A percentile compares a stretch with the other conserved stretches of the same genome.
Conservation (phyloP, 768 basidiomycete species). For the Cystobasidium ongulense region DNA sequence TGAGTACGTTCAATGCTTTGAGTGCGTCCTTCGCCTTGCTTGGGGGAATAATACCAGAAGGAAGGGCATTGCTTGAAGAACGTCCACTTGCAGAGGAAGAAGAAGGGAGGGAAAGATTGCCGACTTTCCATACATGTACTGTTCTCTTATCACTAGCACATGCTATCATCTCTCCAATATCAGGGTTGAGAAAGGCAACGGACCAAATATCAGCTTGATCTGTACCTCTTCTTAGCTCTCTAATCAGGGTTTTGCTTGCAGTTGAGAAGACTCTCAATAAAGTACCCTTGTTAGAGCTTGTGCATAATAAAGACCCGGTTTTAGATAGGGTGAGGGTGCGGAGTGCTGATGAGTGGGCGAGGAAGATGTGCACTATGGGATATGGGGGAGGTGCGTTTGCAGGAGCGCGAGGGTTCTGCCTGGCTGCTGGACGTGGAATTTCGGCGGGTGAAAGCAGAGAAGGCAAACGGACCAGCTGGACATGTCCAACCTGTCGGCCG, state of each 20-base stretch:
- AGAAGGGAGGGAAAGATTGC: conserved; percentile 33
- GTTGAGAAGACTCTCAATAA: conserved; percentile 82
- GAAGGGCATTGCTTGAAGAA: not conserved
- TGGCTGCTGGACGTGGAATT: conserved; percentile 26
- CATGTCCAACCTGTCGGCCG: conserved; percentile 76
- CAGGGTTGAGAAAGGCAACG: conserved; percentile 62
- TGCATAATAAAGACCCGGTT: conserved; percentile 71
- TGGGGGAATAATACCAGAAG: not conserved
- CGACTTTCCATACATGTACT: conserved; percentile 74
- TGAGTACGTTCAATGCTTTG: conserved; percentile 59
- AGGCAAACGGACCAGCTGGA: conserved; percentile 75
- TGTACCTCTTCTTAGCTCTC: conserved; percentile 73
- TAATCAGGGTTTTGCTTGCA: conserved; percentile 59
- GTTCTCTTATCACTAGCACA: conserved; percentile 96
- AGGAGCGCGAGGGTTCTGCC: conserved; percentile 27
- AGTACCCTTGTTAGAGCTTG: conserved; percentile 73
- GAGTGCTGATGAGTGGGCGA: conserved; percentile 70
- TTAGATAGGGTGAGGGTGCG: conserved; percentile 68
- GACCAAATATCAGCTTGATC: conserved; percentile 89
- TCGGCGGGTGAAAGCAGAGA: conserved; percentile 55
- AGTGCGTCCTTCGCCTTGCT: not conserved
- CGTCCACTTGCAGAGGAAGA: conserved; percentile 9
- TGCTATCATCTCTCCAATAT: conserved; percentile 70
- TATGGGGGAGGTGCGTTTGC: conserved; percentile 24
- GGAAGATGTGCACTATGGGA: conserved; percentile 62